A percentile compares a stretch with the other conserved stretches of the same genome.
These are phyloP conservation scores for Collariella sp. DNA, from an alignment of 495 filamentous ascomycete species.

Conservation along the genomic window DNA sequence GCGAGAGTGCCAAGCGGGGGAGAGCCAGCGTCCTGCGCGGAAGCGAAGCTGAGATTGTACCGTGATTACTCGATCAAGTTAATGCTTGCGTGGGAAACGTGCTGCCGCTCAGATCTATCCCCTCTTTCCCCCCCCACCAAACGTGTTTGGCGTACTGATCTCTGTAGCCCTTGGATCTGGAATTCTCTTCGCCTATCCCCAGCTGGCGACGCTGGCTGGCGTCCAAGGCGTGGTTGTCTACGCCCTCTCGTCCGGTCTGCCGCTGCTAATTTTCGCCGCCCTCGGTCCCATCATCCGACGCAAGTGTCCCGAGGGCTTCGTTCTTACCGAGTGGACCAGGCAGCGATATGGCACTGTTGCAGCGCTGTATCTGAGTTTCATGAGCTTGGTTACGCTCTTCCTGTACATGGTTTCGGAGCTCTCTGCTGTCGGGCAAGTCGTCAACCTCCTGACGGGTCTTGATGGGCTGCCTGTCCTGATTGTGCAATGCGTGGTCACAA, in stretches of 20 bases:
- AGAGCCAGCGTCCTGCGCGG: constrained; percentile 25
- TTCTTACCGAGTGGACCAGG: constrained; percentile 70
- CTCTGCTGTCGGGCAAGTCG: constrained; percentile 63
- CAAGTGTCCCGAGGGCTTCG: constrained; percentile 69
- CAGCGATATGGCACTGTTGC: constrained; percentile 59
- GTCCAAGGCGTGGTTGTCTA: constrained; percentile 67
- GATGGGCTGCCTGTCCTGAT: constrained; percentile 65
- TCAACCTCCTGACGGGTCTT: constrained; percentile 61
- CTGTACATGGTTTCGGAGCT: constrained; percentile 76
- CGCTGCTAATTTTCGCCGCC: constrained; percentile 57
- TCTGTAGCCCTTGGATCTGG: constrained; percentile 63
- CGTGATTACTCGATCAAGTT: constrained; percentile 91
- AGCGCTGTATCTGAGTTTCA: constrained; percentile 57
- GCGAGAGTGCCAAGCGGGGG: constrained; percentile 21
- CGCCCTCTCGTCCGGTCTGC: constrained; percentile 56
- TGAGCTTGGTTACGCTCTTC: constrained; percentile 69
- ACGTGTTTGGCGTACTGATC: constrained; percentile 21
- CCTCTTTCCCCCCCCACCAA: constrained; percentile 15
- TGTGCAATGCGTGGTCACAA: constrained; percentile 61
- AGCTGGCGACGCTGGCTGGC: constrained; percentile 70
- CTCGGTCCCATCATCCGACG: constrained; percentile 63
- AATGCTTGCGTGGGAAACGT: constrained; percentile 92
- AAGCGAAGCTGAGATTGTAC: constrained; percentile 80
- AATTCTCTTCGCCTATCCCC: constrained; percentile 68
- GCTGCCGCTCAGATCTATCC: constrained; percentile 60